Conservation (phyloP, 1,284 basidiomycete genomes). For the Cutaneotrichosporon dermatis region DNA sequence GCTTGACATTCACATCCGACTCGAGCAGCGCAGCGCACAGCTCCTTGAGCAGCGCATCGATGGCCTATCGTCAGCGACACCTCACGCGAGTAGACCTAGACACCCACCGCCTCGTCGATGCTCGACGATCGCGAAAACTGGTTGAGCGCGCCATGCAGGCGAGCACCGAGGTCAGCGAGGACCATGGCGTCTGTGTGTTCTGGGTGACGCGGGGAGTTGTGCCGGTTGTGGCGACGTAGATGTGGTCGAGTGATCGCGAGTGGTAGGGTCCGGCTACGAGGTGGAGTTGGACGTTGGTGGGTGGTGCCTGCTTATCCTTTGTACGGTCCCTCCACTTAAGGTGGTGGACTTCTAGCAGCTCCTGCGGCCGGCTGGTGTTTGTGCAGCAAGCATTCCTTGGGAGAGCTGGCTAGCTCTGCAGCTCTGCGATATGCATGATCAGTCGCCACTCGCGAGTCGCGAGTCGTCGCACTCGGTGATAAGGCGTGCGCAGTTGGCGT, state of each 20-base stretch:
- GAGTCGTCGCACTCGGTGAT: background rate
- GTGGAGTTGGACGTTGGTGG: too few relatives aligned
- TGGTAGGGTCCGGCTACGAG: too few relatives aligned
- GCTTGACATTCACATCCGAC: slow-evolving; percentile 96
- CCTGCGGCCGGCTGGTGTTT: too few relatives aligned
- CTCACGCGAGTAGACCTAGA: background rate
- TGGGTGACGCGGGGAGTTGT: background rate
- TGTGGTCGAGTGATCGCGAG: background rate
- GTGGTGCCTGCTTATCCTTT: too few relatives aligned
- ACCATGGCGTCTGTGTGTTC: slow-evolving; percentile 62
- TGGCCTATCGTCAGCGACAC: slow-evolving; percentile 57
- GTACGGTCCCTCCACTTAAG: too few relatives aligned
- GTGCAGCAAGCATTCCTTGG: too few relatives aligned
- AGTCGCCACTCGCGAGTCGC: too few relatives aligned
- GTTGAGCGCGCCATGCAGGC: slow-evolving; percentile 87
- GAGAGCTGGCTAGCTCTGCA: too few relatives aligned
- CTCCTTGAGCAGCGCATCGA: slow-evolving; percentile 91
- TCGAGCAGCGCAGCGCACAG: slow-evolving; percentile 91
- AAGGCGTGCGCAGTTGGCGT: background rate
- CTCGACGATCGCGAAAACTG: slow-evolving; percentile 80
- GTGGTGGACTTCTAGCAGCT: too few relatives aligned
- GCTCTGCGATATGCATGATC: too few relatives aligned
- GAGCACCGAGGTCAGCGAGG: slow-evolving; percentile 88
- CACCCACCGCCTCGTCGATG: slow-evolving; percentile 76
- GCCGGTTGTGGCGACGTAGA: background rate